Evolutionary conservation across 352 stramenopile species (phyloP), one percentile per base, ranked within the genome.

Genomic region (Pythium phragmitis): DNA sequence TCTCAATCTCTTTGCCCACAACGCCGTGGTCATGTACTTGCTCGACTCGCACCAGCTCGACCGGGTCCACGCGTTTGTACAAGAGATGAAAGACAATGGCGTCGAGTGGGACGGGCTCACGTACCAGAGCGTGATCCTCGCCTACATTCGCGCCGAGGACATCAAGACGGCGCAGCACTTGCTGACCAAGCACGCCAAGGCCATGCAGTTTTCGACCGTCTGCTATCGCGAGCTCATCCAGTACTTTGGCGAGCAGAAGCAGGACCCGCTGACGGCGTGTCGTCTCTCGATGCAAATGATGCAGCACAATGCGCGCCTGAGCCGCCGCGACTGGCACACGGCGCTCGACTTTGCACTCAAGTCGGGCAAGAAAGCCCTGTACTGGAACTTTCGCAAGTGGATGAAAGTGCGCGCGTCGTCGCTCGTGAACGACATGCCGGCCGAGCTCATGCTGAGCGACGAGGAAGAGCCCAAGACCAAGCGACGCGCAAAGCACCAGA

Each of bases 311-410:
- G 76, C 85, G 58, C 80, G 79, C 1, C 64, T 93, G 66, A 91
- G 82, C 62, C 82, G 79, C 21, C 69, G 84, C 21, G 86, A 95
- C 67, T 95, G 86, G 86, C 71, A 84, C 67, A 89, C 89, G 49
- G 86, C 86, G 34, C 74, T 94, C 17, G 72, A 66, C 0, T 65
- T 77, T 46, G 68, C 86, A 52, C 69, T 94, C 56, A 68, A 85
- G 60, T 67, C 91, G 39, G 73, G 71, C 14, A 84, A 94, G 63
- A 77, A 76, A 43, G 75, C 81, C 53, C 64, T 84, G 8, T 94
- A 94, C 70, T 94, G 86, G 86, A 91, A 89, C 67, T 94, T 94
- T 67, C 86, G 86, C 70, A 91, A 92, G 69, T 92, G 84, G 82
- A 88, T 94, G 79, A 79, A 85, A 55, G 77, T 89, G 30, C 84